phyloP scores from a whole-genome alignment of 176 grass and related monocot species.

The Carex cristatella region DNA sequence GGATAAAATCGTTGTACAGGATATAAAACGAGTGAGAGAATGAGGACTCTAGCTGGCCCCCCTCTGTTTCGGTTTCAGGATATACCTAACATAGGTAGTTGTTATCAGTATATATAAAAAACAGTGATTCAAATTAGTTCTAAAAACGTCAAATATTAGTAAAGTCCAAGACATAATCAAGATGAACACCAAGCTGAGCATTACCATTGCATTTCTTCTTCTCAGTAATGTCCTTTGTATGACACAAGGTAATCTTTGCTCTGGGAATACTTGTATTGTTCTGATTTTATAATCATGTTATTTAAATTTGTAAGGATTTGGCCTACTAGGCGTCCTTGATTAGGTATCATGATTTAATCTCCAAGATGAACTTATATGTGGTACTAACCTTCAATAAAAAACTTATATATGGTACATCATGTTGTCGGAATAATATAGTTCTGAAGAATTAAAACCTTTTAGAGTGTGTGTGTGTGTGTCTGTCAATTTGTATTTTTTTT shows the following conservation, averaged over 20 bases:
- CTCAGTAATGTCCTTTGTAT: background rate
- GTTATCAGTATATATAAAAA: background rate
- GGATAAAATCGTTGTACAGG: background rate
- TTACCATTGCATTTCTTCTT: constrained; percentile 3
- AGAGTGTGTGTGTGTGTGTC: background rate
- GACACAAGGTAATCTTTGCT: background rate
- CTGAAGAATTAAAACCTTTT: background rate
- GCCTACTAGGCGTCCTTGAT: background rate
- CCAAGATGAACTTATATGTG: no score
- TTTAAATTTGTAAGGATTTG: background rate
- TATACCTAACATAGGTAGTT: background rate
- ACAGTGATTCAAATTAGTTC: background rate
- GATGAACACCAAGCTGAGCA: background rate
- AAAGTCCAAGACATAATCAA: background rate
- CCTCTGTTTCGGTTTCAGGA: background rate
- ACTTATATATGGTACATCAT: background rate
- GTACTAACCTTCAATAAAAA: no score
- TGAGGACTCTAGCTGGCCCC: background rate
- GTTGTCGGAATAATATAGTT: background rate
- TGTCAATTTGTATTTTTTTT: background rate
- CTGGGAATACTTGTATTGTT: background rate
- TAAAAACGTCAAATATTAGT: background rate
- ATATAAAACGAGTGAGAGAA: background rate
- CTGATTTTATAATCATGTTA: background rate
- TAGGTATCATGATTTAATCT: background rate